Percentiles rank a stretch among this genome's conserved stretches.
Conservation (phyloP, 1,284 basidiomycete genomes). For the Boletus sp. region DNA sequence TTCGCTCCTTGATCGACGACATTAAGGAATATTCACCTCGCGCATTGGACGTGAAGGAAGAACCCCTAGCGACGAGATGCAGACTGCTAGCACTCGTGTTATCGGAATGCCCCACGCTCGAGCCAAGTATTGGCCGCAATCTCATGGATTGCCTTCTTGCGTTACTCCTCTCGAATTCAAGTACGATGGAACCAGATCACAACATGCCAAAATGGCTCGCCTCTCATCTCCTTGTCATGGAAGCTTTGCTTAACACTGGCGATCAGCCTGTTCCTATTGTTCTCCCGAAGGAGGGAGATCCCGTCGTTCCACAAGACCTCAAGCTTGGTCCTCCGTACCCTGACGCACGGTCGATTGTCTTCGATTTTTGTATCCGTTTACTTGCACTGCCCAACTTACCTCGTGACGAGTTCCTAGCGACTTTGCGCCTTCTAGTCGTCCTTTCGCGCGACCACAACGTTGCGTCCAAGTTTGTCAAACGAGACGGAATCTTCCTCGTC, state of each 20-base stretch:
- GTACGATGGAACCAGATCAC: constrained; percentile 50
- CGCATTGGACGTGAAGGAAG: constrained; percentile 66
- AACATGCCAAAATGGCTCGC: constrained; percentile 80
- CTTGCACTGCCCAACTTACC: constrained; percentile 62
- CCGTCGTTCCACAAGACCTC: constrained; percentile 49
- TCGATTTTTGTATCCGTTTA: constrained; percentile 72
- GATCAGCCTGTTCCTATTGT: constrained; percentile 67
- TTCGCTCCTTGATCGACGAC: constrained; percentile 69
- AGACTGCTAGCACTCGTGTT: constrained; percentile 84
- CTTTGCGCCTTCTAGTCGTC: constrained; percentile 76
- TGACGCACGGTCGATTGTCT: constrained; percentile 65
- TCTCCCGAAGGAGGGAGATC: constrained; percentile 67
- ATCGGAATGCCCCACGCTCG: constrained; percentile 66
- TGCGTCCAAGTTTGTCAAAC: constrained; percentile 62
- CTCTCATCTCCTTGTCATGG: constrained; percentile 76
- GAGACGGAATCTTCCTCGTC: constrained; percentile 62
- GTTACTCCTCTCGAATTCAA: constrained; percentile 59
- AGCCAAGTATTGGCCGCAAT: constrained; percentile 47
- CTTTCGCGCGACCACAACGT: constrained; percentile 70
- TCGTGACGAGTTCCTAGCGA: constrained; percentile 77
- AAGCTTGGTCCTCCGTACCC: constrained; percentile 59
- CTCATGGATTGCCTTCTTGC: constrained; percentile 67
- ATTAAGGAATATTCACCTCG: constrained; percentile 65
- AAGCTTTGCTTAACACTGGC: constrained; percentile 75
- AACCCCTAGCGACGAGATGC: constrained; percentile 77